phyloP scores from a whole-genome alignment of 352 stramenopile genomes.

The Pythium aristosporum region DNA sequence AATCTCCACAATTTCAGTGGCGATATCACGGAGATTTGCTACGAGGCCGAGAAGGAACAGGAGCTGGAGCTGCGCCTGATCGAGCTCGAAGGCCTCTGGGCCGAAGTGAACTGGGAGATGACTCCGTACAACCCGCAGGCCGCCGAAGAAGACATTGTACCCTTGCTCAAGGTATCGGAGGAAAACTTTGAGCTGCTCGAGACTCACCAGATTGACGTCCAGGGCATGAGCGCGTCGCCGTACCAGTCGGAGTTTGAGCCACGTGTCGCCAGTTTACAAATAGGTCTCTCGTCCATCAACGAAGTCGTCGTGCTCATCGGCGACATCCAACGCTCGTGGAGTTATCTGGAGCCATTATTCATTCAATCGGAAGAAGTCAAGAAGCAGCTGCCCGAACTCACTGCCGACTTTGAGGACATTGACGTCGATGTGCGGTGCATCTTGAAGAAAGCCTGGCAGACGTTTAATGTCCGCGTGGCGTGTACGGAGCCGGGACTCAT shows the following conservation, averaged over 20 bases:
- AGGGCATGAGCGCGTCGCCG: conserved; percentile 95
- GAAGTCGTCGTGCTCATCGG: conserved; percentile 94
- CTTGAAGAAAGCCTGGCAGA: conserved; percentile 83
- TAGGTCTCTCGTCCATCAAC: conserved; percentile 82
- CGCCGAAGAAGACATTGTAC: conserved; percentile 83
- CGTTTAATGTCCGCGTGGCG: conserved; percentile 86
- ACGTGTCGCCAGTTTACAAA: conserved; percentile 88
- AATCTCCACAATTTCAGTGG: conserved; percentile 94
- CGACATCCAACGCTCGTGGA: conserved; percentile 96
- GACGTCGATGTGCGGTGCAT: conserved; percentile 91
- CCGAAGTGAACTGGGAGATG: conserved; percentile 93
- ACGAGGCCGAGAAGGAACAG: conserved; percentile 96
- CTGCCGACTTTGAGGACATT: conserved; percentile 93
- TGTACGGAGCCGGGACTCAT: conserved; percentile 91
- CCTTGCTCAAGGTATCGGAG: conserved; percentile 91
- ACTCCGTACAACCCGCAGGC: conserved; percentile 84
- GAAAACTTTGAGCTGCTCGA: conserved; percentile 97
- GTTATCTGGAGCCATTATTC: conserved; percentile 95
- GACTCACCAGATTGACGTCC: conserved; percentile 95
- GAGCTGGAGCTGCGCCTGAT: conserved; percentile 92
- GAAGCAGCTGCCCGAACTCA: conserved; percentile 93
- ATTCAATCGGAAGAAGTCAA: conserved; percentile 97
- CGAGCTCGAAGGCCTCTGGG: conserved; percentile 91
- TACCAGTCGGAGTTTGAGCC: conserved; percentile 95
- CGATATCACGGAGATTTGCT: conserved; percentile 96